Percentiles rank a stretch among this genome's conserved stretches.
phyloP scores from a whole-genome alignment of 139 green algal genomes.

The Ettlia oleoabundans region DNA sequence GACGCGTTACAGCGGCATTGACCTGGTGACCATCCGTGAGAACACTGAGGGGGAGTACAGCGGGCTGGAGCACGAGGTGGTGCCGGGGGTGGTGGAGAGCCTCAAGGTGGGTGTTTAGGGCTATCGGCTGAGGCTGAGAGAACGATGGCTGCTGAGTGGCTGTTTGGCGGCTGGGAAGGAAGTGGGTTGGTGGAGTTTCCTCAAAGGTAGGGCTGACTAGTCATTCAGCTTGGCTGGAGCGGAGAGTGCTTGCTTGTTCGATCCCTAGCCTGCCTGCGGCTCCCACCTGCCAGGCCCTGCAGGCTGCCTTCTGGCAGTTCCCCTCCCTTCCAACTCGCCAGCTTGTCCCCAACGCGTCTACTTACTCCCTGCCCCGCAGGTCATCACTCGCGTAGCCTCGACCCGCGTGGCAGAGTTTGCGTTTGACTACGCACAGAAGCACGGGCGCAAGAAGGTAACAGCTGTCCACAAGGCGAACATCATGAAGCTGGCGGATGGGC shows the following conservation, averaged over 20 bases:
- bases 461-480: constrained; percentile 93
- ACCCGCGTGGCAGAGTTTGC: constrained; percentile 91
- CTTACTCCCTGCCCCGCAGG: constrained; percentile 44
- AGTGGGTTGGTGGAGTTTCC: no score
- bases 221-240: no score
- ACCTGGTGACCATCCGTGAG: constrained; percentile 96
- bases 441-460: constrained; percentile 82
- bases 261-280: no score
- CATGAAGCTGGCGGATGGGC: constrained; percentile 97
- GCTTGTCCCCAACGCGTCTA: background rate
- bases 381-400: constrained; percentile 89
- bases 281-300: no score
- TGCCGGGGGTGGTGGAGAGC: constrained; percentile 93
- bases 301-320: background rate
- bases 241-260: no score
- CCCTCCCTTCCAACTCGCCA: background rate
- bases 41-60: constrained; percentile 99
- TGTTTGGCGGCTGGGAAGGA: no score
- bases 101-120: constrained; percentile 88
- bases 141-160: no score
- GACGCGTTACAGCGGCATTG: constrained; percentile 93
- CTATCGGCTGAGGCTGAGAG: no score
- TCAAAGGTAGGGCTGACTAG: background rate
- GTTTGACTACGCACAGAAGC: constrained; percentile 89
- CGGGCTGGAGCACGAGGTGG: constrained; percentile 95